Base-by-base conservation (phyloP, 208 protist species). In the Crithidia thermophila region DNA sequence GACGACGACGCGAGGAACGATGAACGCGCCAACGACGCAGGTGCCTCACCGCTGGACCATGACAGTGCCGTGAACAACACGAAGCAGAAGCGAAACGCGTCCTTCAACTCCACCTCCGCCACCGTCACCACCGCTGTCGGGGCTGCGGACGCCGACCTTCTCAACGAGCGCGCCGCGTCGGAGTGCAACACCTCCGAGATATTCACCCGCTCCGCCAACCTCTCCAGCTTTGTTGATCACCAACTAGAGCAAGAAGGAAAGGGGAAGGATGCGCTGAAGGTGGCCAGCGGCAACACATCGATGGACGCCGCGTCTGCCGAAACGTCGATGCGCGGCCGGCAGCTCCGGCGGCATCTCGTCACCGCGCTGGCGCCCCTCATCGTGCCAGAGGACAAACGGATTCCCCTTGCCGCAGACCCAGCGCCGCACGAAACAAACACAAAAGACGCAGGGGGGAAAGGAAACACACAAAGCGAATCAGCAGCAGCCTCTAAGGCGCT, bases 291-390 rank as follows among this genome's bases (percentile, higher is more conserved):
- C 28, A 52, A 30, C 30, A 63, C 0, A 16, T 18, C 33, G 31
- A 10, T 10, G 2, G 59, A 43, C 18, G 11, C 59, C 33, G 23
- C 1, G 6, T 28, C 45, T 2, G 33, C 46, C 13, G 33, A 65
- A 21, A 13, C 45, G 31, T 20, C 60, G 47, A 47, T 67, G 60
- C 47, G 46, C 7, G 60, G 60, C 1, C 60, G 60, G 2, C 34
- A 57, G 36, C 36, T 67, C 47, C 60, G 60, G 1, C 46, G 49
- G 18, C 36, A 67, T 36, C 60, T 67, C 25, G 47, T 57, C 10
- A 52, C 45, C 25, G 46, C 60, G 16, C 60, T 67, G 8, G 60
- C 60, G 1, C 60, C 47, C 1, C 60, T 67, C 60, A n/a, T 34
- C 9, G 45, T 47, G 37, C 39, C 39, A 7, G 55, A 46, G 13